Conservation (phyloP, 2,329 filamentous ascomycete species). For the Escovopsis sp. region DNA sequence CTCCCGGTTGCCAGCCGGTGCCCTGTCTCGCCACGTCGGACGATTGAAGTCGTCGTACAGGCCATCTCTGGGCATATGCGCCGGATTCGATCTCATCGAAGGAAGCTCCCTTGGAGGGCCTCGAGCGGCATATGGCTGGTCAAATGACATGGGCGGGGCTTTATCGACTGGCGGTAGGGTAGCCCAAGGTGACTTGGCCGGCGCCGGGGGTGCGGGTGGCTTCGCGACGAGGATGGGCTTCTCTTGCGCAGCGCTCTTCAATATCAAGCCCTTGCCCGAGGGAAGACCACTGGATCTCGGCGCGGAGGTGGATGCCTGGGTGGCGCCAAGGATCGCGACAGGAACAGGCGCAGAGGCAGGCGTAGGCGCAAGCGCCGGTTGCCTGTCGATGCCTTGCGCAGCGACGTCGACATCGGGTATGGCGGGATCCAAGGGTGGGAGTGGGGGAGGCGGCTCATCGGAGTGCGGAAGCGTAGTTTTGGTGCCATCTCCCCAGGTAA, state of each 20-base stretch:
- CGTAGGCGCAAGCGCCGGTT: no score
- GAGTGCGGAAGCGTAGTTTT: slow-evolving; percentile 58
- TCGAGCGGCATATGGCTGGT: slow-evolving; percentile 31
- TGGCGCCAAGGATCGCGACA: slow-evolving; percentile 20
- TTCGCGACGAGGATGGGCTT: slow-evolving; percentile 62
- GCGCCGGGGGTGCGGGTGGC: slow-evolving; percentile 47
- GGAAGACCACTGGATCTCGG: slow-evolving; percentile 31
- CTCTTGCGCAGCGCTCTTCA: slow-evolving; percentile 49
- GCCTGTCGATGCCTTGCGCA: slow-evolving; percentile 19
- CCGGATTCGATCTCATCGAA: slow-evolving; percentile 36
- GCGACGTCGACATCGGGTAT: slow-evolving; percentile 3
- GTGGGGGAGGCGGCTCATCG: slow-evolving; percentile 29
- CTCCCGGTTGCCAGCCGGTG: slow-evolving; percentile 49
- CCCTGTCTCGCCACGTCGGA: slow-evolving; percentile 62
- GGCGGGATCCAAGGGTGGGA: neutral
- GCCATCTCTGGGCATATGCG: slow-evolving; percentile 54
- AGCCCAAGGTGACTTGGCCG: slow-evolving; percentile 86
- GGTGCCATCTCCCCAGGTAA: slow-evolving; percentile 79
- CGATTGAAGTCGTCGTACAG: slow-evolving; percentile 88
- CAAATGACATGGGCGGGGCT: slow-evolving; percentile 52
- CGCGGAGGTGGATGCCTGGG: slow-evolving; percentile 20
- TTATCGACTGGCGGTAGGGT: slow-evolving; percentile 72
- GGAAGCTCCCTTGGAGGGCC: slow-evolving; percentile 40
- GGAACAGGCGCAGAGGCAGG: no score
- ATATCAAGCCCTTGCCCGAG: slow-evolving; percentile 44